Evolutionary conservation across 352 stramenopile genomes (phyloP), one percentile per base, ranked within the genome.

Genomic region (Phytophthora macrochlamydospora): DNA sequence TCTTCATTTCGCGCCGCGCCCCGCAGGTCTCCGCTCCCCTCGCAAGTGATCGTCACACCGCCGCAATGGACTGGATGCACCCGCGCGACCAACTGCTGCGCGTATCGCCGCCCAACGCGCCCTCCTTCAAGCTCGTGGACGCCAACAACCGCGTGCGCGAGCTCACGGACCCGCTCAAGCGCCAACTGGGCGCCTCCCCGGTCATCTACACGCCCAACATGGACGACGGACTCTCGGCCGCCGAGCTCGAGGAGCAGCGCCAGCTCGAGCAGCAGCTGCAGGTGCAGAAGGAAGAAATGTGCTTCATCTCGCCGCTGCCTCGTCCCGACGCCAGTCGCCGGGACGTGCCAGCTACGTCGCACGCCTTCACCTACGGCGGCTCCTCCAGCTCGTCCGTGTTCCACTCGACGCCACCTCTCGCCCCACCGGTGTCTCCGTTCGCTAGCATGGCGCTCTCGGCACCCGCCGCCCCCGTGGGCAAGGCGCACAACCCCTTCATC

Each of bases 251-350:
- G 48, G 82, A 90, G 31, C 78, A 90, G 55, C 79, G 76, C 14
- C 82, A 89, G 52, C 76, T 93, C 13, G 81, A 87, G 59, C 81
- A 91, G 69, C 85, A 93, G 71, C 75, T 93, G 8, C 75, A 81
- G 56, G 73, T 85, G 50, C 85, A 93, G 63, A 82, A 84, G 28
- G 81, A 93, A 56, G 85, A 93, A 62, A 93, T 93, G 85, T 85
- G 82, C 67, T 90, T 93, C 40, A 73, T 85, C 24, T 78, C 79
- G n/a, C 74, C 76, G 13, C 58, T 78, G 44, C 76, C 81, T 30
- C 77, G 79, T 5, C 76, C 70, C 53, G 75, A 83, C 43, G 40
- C 51, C 35, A 37, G 43, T 45, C 58, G 62, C 2, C 30, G 71
- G 7, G 51, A 68, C 18, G 62, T 75, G 33, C 67, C 66, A 0